Evolutionary conservation across 2,329 filamentous ascomycete species (phyloP).

Genomic region (Cercospora brassicicola): DNA sequence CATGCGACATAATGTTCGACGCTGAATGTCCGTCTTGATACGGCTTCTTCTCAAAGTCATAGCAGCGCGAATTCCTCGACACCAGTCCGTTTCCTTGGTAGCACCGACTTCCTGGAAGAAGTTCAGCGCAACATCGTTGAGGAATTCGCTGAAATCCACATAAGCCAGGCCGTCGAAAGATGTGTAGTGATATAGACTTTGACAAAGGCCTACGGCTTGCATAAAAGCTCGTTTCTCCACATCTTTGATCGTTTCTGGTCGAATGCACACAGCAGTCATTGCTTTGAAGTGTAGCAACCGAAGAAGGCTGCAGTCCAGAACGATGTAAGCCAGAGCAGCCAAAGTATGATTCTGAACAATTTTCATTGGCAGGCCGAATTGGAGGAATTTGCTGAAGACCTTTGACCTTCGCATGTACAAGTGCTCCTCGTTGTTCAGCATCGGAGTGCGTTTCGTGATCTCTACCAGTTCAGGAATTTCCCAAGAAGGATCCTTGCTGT

Average conservation of each 20-base stretch:
- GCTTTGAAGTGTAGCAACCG: slow-evolving; percentile 20
- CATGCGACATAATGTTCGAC: slow-evolving; percentile 20
- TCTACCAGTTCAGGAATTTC: slow-evolving; percentile 12
- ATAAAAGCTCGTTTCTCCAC: slow-evolving; percentile 38
- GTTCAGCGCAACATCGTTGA: slow-evolving; percentile 16
- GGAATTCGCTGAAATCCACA: slow-evolving; percentile 13
- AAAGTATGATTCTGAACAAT: slow-evolving; percentile 11
- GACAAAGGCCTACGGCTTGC: slow-evolving; percentile 11
- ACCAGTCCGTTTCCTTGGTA: slow-evolving; percentile 18
- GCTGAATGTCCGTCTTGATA: slow-evolving; percentile 13
- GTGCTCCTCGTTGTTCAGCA: slow-evolving; percentile 15
- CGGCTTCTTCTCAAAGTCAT: slow-evolving; percentile 3
- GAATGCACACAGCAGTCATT: background rate
- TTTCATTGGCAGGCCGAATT: slow-evolving; percentile 9
- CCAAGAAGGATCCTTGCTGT: background rate
- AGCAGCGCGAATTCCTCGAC: slow-evolving; percentile 9
- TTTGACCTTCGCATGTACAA: slow-evolving; percentile 16
- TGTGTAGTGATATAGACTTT: slow-evolving; percentile 15
- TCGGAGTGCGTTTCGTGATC: background rate
- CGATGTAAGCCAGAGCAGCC: slow-evolving; percentile 8
- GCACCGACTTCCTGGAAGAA: slow-evolving; percentile 20
- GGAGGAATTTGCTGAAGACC: slow-evolving; percentile 11
- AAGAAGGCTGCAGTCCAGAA: slow-evolving; percentile 17
- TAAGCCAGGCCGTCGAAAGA: slow-evolving; percentile 10
- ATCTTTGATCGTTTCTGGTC: background rate